Percentiles rank a stretch among this genome's conserved stretches.
These are phyloP conservation scores for Amaranthus hypochondriacus DNA, from an alignment of 148 eudicot genomes.

Conservation along the genomic window DNA sequence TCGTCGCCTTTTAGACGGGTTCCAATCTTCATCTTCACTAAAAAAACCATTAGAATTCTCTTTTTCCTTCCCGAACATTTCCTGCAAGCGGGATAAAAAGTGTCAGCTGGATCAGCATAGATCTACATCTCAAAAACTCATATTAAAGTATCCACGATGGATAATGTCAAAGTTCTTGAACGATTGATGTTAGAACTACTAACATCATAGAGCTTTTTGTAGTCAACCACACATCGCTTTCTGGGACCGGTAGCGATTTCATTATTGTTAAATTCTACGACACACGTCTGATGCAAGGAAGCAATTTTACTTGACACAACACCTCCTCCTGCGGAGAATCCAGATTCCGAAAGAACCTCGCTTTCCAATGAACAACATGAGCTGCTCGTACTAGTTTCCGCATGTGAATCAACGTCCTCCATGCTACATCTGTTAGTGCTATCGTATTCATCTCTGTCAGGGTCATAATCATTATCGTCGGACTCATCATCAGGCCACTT, in stretches of 20 bases:
- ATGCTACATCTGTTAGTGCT: slow-evolving; percentile 28
- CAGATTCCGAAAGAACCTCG: slow-evolving; percentile 45
- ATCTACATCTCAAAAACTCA: no score
- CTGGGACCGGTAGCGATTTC: slow-evolving; percentile 67
- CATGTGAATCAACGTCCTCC: slow-evolving; percentile 35
- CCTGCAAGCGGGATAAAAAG: slow-evolving; percentile 39
- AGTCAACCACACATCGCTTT: slow-evolving; percentile 68
- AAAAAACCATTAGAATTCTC: slow-evolving; percentile 38
- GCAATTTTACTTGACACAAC: slow-evolving; percentile 21
- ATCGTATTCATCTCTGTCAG: slow-evolving; percentile 44
- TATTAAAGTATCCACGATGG: no score
- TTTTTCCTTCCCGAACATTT: slow-evolving; percentile 88
- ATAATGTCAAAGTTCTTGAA: neutral
- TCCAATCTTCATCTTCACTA: slow-evolving; percentile 98
- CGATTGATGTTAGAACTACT: slow-evolving; percentile 30
- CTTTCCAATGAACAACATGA: slow-evolving; percentile 59
- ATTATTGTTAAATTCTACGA: slow-evolving; percentile 38
- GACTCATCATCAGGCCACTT: slow-evolving; percentile 99
- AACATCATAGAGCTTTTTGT: slow-evolving; percentile 70
- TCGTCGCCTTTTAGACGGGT: slow-evolving; percentile 60
- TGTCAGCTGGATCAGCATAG: slow-evolving; percentile 5
- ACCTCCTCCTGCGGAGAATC: slow-evolving; percentile 27
- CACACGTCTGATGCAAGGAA: slow-evolving; percentile 23
- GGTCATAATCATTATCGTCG: slow-evolving; percentile 84
- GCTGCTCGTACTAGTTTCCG: slow-evolving; percentile 46